Evolutionary conservation across 441 rosid genomes (phyloP).

Genomic region (Viola pubescens): DNA sequence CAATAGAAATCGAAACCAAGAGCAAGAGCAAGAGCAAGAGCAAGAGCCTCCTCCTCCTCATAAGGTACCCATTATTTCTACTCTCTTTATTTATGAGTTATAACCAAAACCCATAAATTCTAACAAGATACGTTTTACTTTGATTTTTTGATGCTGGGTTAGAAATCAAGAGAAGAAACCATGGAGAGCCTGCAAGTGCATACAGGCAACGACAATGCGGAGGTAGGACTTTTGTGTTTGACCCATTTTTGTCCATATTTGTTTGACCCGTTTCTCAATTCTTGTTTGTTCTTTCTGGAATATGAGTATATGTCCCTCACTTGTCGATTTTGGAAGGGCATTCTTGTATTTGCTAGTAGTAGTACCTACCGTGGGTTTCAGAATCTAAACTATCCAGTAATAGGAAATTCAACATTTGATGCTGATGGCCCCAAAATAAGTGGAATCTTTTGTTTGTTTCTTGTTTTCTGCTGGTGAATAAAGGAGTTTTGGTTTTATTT

Average conservation of each 20-base stretch:
- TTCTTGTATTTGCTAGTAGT: too few relatives aligned
- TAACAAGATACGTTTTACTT: background rate
- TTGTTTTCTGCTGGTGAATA: too few relatives aligned
- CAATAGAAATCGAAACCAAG: background rate
- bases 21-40: conserved; percentile 21
- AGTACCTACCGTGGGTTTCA: too few relatives aligned
- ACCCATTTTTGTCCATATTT: background rate
- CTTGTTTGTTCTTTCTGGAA: background rate
- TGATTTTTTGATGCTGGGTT: conserved; percentile 17
- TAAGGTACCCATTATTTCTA: background rate
- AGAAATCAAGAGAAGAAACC: conserved; percentile 38
- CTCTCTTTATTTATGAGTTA: background rate
- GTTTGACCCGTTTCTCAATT: conserved; percentile 5
- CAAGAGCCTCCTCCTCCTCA: conserved; percentile 19
- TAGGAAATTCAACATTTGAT: too few relatives aligned
- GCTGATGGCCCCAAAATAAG: too few relatives aligned
- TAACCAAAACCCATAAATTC: conserved; percentile 2
- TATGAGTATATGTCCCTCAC: background rate
- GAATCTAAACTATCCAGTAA: too few relatives aligned
- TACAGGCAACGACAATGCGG: conserved; percentile 25
- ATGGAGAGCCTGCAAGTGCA: conserved; percentile 37
- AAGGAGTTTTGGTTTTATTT: too few relatives aligned
- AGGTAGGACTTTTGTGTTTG: conserved; percentile 22
- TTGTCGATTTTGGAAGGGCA: too few relatives aligned
- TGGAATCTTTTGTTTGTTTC: too few relatives aligned